phyloP scores from a whole-genome alignment of 2,329 filamentous ascomycete species.

The Hypoxylon sp. region DNA sequence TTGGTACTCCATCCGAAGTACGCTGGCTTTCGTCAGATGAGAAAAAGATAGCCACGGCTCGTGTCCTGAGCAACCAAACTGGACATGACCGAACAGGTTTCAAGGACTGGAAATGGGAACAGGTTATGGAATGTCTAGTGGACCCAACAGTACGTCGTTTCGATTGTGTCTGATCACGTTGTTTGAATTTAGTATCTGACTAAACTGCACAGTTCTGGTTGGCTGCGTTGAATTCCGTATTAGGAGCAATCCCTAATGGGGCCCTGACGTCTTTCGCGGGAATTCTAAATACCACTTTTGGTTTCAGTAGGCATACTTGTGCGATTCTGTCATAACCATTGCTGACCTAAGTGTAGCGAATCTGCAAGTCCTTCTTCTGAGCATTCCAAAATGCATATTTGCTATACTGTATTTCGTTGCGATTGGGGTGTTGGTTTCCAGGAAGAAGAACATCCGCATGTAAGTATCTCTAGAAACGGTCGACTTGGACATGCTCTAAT shows the following conservation, averaged over 20 bases:
- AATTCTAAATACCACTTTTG: conserved; percentile 54
- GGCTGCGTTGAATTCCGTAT: conserved; percentile 53
- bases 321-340: neutral
- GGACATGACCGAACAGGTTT: conserved; percentile 55
- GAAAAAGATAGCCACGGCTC: conserved; percentile 54
- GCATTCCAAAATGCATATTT: conserved; percentile 52
- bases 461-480: conserved; percentile 28
- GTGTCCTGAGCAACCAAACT: conserved; percentile 55
- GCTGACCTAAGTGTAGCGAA: conserved; percentile 47
- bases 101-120: conserved; percentile 56
- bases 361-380: conserved; percentile 54
- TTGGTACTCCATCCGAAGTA: conserved; percentile 57
- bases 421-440: conserved; percentile 51
- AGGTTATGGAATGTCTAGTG: conserved; percentile 53
- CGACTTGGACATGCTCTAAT: neutral
- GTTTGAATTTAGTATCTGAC: conserved; percentile 21
- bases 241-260: conserved; percentile 55
- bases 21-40: conserved; percentile 54
- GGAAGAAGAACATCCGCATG: conserved; percentile 53
- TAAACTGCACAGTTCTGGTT: conserved; percentile 52
- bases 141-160: conserved; percentile 47
- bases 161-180: neutral
- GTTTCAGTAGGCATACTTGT: conserved; percentile 51
- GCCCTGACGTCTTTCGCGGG: conserved; percentile 52
- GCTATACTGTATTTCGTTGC: conserved; percentile 53